Base-by-base conservation (phyloP, 805 yeast species). In the Yarrowia sp. region DNA sequence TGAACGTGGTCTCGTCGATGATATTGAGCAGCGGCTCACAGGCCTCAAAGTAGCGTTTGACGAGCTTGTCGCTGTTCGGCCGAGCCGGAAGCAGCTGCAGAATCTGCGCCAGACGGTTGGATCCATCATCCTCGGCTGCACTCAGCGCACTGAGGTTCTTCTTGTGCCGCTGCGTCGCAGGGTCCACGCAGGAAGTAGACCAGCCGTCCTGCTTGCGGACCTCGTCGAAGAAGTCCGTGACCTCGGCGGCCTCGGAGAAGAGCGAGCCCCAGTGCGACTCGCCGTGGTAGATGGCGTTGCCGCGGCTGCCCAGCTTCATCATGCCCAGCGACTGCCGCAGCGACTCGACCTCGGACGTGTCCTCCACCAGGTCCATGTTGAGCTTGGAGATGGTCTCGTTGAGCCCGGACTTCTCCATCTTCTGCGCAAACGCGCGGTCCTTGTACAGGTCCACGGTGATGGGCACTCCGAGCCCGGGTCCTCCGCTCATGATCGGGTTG, bases 201-300 rank as follows among this genome's bases (percentile, higher is more conserved):
- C 46, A 35, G 4, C 51, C 64, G 38, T 42, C 62, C 27, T 36
- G 46, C n/a, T 63, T 41, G 4, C 38, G 14, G 10, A 46, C 46
- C 32, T 39, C 49, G 22, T 53, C 39, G 32, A 69, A 64, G 14
- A 69, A 66, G 19, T 65, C 64, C 22, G 64, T 68, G 14, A 68
- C 64, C 25, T 66, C 67, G 3, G 63, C 44, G 6, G 70, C 67
- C 56, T 71, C 74, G 38, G 68, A 66, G 29, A 72, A 65, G 38
- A 72, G 55, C 31, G 69, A 68, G 4, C 70, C 73, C 75, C 75
- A 72, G 53, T 72, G 73, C 1, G 74, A 70, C 39, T 69, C 73
- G 10, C 75, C 75, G 44, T 72, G 74, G 62, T 72, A 72, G 21
- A 71, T 63, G 9, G 71, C 66, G 41, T 72, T 67, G 13, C 75